Evolutionary conservation across 2,329 filamentous ascomycete species (phyloP).

Genomic region (Fusarium sp.): DNA sequence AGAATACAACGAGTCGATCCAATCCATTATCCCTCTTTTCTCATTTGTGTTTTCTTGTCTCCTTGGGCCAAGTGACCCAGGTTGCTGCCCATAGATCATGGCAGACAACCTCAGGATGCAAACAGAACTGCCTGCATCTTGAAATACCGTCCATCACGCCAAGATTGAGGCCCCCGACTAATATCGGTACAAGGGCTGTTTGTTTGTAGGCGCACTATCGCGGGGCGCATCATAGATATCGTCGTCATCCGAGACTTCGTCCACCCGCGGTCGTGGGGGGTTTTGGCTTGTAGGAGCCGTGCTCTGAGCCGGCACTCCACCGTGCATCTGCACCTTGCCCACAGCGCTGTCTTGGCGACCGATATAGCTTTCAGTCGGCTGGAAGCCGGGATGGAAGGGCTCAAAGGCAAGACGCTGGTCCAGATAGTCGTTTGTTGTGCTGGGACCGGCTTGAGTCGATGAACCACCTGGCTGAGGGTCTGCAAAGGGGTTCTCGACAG

Average conservation of each 20-base stretch:
- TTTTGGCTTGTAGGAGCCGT: conserved; percentile 29
- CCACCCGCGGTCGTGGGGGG: conserved; percentile 31
- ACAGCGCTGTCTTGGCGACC: conserved; percentile 56
- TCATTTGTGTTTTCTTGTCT: background rate
- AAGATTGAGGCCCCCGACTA: conserved; percentile 19
- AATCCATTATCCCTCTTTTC: conserved; percentile 29
- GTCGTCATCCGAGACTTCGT: conserved; percentile 51
- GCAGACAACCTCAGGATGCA: background rate
- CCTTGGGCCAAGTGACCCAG: background rate
- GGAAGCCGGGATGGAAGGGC: conserved; percentile 55
- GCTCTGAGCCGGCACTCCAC: conserved; percentile 32
- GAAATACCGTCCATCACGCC: background rate
- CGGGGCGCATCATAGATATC: conserved; percentile 53
- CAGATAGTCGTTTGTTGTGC: conserved; percentile 30
- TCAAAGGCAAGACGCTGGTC: conserved; percentile 48
- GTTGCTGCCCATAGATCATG: conserved; percentile 1
- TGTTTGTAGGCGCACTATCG: conserved; percentile 50
- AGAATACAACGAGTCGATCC: conserved; percentile 19
- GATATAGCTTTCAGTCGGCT: conserved; percentile 38
- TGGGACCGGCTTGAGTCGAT: conserved; percentile 24
- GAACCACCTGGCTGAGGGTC: conserved; percentile 48
- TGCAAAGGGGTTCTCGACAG: conserved; percentile 46
- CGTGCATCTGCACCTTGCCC: conserved; percentile 57
- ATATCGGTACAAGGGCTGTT: conserved; percentile 53
- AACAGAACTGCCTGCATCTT: background rate